Conservation (phyloP, 2,329 filamentous ascomycete species). For the Alternaria novae-zelandiae region DNA sequence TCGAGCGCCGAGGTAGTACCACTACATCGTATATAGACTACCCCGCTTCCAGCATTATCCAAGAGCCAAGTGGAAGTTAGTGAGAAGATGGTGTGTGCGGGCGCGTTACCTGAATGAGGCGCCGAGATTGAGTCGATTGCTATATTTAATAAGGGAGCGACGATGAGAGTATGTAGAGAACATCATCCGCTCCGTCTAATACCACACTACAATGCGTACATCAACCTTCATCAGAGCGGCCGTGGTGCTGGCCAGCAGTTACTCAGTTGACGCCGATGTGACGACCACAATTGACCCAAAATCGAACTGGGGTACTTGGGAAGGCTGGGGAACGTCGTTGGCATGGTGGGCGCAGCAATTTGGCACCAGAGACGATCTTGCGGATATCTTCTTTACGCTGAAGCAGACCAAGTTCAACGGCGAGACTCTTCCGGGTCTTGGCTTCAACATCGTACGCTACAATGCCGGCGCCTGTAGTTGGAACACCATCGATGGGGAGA, state of each 20-base stretch:
- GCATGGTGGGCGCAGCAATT: constrained; percentile 16
- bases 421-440: constrained; percentile 7
- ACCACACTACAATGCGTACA: constrained; percentile 1
- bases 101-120: background rate
- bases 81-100: background rate
- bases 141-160: background rate
- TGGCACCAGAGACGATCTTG: constrained; percentile 8
- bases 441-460: constrained; percentile 12
- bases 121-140: background rate
- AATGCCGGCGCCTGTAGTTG: constrained; percentile 16
- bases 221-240: constrained; percentile 1
- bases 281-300: constrained; percentile 10
- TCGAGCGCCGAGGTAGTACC: background rate
- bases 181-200: background rate
- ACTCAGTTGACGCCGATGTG: constrained; percentile 3
- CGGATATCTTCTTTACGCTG: constrained; percentile 12
- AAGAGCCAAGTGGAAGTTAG: background rate
- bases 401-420: constrained; percentile 3
- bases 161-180: background rate
- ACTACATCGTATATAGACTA: background rate
- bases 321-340: constrained; percentile 13
- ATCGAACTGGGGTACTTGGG: constrained; percentile 12
- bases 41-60: background rate
- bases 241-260: constrained; percentile 1
- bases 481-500: constrained; percentile 3